Evolutionary conservation across 2,329 filamentous ascomycete species (phyloP).

Genomic region (Drechslerella dactyloides): DNA sequence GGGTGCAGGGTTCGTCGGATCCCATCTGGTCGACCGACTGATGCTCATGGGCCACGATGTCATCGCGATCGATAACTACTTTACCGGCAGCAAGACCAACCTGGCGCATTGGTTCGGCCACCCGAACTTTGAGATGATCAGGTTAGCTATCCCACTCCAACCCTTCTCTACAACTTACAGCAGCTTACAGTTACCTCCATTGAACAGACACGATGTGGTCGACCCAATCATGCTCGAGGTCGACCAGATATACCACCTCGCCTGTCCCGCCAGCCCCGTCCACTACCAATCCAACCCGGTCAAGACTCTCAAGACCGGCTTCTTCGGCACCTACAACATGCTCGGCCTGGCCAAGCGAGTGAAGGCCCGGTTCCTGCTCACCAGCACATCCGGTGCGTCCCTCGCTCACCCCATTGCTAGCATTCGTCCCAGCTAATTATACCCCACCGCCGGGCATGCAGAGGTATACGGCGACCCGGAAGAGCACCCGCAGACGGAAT

Average conservation of each 20-base stretch:
- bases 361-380: constrained; percentile 56
- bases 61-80: constrained; percentile 55
- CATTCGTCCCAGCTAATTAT: background rate
- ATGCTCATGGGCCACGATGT: constrained; percentile 55
- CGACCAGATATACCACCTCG: constrained; percentile 57
- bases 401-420: background rate
- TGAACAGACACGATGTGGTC: constrained; percentile 54
- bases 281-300: constrained; percentile 57
- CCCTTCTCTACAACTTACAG: background rate
- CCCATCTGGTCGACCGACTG: constrained; percentile 55
- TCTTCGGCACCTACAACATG: constrained; percentile 57
- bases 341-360: constrained; percentile 55
- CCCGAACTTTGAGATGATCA: constrained; percentile 54
- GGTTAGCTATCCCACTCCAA: constrained; percentile 38
- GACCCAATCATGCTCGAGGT: constrained; percentile 55
- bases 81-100: constrained; percentile 55
- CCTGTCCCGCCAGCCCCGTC: constrained; percentile 56
- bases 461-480: constrained; percentile 56
- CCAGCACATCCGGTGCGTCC: constrained; percentile 56
- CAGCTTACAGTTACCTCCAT: constrained; percentile 1
- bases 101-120: constrained; percentile 55
- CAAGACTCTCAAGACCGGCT: constrained; percentile 56
- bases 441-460: constrained; percentile 1
- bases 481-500: constrained; percentile 56
- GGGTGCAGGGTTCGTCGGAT: constrained; percentile 56